These are phyloP conservation scores for Physaria fendleri DNA, from an alignment of 345 rosid species.

Conservation along the genomic window DNA sequence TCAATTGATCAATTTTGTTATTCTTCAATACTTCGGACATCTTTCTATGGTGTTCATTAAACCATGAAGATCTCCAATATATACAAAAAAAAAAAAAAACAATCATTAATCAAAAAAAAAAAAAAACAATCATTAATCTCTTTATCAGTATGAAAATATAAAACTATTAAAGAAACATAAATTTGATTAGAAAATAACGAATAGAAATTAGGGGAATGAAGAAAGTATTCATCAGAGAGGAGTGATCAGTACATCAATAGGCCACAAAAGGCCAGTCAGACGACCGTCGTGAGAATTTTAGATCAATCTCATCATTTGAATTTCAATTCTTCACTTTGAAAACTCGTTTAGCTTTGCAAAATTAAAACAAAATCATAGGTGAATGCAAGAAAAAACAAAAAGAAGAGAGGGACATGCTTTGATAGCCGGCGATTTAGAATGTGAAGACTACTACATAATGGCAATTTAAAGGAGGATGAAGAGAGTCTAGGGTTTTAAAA, in stretches of 20 bases:
- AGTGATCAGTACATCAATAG: conserved; percentile 29
- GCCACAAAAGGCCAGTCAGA: conserved; percentile 25
- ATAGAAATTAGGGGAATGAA: not conserved
- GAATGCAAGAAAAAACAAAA: not conserved
- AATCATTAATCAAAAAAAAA: too few species aligned
- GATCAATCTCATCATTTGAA: conserved; percentile 33
- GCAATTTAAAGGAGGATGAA: not conserved
- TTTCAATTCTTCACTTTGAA: not conserved
- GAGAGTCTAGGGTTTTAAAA: conserved; percentile 7
- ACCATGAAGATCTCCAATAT: too few species aligned
- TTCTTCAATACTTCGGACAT: too few species aligned
- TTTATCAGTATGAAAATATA: too few species aligned
- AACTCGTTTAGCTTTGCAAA: not conserved
- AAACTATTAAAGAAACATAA: too few species aligned
- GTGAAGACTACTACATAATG: not conserved
- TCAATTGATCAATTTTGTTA: too few species aligned
- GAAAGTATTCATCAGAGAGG: conserved; percentile 26
- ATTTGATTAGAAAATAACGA: not conserved
- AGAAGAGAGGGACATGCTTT: not conserved
- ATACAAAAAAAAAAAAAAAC: too few species aligned
- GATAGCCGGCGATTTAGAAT: not conserved
- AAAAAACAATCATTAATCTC: too few species aligned
- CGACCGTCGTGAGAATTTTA: conserved; percentile 37
- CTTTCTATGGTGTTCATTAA: too few species aligned
- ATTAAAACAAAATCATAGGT: not conserved